Conservation (phyloP, 1,139 yeast species). For the Candida freyschussii region DNA sequence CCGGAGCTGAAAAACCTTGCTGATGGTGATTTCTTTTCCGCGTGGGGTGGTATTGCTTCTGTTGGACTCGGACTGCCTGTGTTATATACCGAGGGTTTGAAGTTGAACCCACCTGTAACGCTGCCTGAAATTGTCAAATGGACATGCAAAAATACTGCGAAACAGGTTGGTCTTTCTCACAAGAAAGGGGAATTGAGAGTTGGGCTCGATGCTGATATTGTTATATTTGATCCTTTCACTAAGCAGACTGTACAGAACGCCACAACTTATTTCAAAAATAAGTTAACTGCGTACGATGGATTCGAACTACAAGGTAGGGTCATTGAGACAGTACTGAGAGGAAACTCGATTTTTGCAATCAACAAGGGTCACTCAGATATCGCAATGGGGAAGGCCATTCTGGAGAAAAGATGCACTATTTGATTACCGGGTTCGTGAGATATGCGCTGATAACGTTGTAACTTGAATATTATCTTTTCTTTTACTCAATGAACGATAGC, state of each 20-base stretch:
- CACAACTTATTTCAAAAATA: constrained; percentile 71
- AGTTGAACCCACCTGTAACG: constrained; percentile 47
- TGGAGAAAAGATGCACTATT: constrained; percentile 42
- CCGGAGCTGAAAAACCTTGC: constrained; percentile 81
- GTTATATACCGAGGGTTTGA: constrained; percentile 67
- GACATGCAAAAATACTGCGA: constrained; percentile 81
- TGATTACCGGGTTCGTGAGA: too few species aligned
- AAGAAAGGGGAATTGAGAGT: constrained; percentile 64
- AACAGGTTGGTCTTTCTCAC: constrained; percentile 73
- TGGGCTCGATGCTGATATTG: constrained; percentile 86
- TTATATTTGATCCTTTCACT: constrained; percentile 65
- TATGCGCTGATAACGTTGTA: too few species aligned
- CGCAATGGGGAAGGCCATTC: constrained; percentile 54
- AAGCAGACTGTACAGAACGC: constrained; percentile 53
- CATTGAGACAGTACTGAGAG: constrained; percentile 72
- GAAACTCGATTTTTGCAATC: constrained; percentile 56
- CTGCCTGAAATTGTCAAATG: constrained; percentile 64
- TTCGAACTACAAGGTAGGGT: constrained; percentile 65
- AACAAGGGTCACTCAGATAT: constrained; percentile 51
- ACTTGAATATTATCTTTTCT: too few species aligned
- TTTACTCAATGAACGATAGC: too few species aligned
- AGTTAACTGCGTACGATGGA: constrained; percentile 82
- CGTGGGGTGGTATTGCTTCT: constrained; percentile 98
- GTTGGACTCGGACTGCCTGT: constrained; percentile 88
- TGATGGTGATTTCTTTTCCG: constrained; percentile 81